Base-by-base conservation (phyloP, 2,329 filamentous ascomycete species). In the Cercospora sp. region DNA sequence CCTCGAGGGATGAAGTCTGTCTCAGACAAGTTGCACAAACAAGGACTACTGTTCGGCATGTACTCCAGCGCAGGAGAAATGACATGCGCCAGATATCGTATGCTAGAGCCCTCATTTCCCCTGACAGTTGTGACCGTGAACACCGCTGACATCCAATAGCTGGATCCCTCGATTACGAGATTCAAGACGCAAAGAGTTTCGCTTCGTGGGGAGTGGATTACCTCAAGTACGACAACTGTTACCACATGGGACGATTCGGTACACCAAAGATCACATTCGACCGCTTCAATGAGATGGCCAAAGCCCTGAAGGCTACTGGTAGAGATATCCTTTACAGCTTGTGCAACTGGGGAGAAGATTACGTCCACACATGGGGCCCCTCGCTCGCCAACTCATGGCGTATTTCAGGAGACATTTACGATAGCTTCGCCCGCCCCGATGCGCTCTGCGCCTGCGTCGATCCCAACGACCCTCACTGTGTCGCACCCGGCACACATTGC, bases 21-120 rank as follows among this genome's bases (percentile, higher is more conserved):
- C 48, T 55, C 48, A 55, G 48, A 55, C 48, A 55, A 55, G 48
- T 73, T 87, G 69, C 58, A 65, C 53, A 12, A 60, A 42, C 53
- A 48, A 45, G 87, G 86, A 1, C 73, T 90, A 55, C 90, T 90
- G 74, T 78, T 89, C 9, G 88, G 88, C 0, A 88, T 90, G 66
- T 90, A 90, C 73, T 84, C 84, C 71, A 84, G 84, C 74, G 85
- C 85, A 0, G 85, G 85, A 51, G 80, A 67, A 60, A 75, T 68
- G 65, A 75, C 74, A 6, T 75, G 73, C 72, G 87, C 82, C 1
- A 83, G 83, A 4, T 89, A 88, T 73, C 23, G 48, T 55, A 28
- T 16, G 48, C 84, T 86, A 12, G 10, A 88, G 3, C 18, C 12
- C 10, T 8, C 4, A 16, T 26, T 9, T 12, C 1, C 12, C 12